Percentiles rank a stretch among this genome's conserved stretches.
Conservation (phyloP, 768 basidiomycete species). For the Flagelloscypha sp. region DNA sequence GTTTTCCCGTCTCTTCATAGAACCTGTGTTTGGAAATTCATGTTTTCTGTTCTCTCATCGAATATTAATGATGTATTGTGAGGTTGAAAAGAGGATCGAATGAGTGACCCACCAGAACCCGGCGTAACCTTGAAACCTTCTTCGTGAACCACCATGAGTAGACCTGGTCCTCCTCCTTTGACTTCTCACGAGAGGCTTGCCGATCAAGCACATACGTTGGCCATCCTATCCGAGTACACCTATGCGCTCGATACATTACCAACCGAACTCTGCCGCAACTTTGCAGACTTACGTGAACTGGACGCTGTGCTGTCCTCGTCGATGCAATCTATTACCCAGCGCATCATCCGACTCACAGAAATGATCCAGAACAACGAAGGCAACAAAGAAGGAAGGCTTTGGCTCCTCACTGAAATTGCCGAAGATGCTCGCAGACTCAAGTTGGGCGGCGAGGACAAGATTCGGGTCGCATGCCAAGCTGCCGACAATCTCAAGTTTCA, state of each 20-base stretch:
- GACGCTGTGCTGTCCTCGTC: constrained; percentile 94
- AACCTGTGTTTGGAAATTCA: neutral
- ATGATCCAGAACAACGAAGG: constrained; percentile 63
- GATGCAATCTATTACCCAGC: constrained; percentile 70
- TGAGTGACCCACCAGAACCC: constrained; percentile 12
- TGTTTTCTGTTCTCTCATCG: constrained; percentile 7
- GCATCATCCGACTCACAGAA: constrained; percentile 65
- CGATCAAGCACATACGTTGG: constrained; percentile 50
- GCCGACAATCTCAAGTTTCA: constrained; percentile 78
- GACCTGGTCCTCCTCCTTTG: constrained; percentile 22
- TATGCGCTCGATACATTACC: constrained; percentile 93
- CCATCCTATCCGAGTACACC: constrained; percentile 74
- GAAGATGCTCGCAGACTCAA: constrained; percentile 89
- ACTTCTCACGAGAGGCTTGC: constrained; percentile 21
- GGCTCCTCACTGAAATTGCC: constrained; percentile 85
- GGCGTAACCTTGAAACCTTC: constrained; percentile 5
- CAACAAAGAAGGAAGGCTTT: constrained; percentile 67
- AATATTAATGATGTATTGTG: constrained; percentile 11
- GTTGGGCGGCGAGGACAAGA: constrained; percentile 96
- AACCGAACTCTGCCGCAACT: constrained; percentile 86
- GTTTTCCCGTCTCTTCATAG: constrained; percentile 1
- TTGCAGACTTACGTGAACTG: constrained; percentile 95
- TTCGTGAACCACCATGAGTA: constrained; percentile 23
- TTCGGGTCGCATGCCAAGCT: constrained; percentile 85
- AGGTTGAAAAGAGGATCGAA: constrained; percentile 12